Evolutionary conservation across 768 basidiomycete species (phyloP).

Genomic region (Tulasnella sp.): DNA sequence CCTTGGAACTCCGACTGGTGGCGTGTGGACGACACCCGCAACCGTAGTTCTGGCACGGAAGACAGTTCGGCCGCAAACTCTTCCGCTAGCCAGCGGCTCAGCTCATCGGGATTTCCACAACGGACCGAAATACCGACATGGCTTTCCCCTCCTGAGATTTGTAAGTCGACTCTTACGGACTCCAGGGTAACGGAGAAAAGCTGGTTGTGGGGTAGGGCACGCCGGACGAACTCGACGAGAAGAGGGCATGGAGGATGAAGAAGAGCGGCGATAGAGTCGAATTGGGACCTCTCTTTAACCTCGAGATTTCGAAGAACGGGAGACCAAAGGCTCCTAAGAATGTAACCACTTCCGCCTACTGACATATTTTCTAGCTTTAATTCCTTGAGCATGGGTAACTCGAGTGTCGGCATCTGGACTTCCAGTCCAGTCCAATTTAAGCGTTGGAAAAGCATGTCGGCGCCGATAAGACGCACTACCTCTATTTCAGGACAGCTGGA

Average conservation of each 20-base stretch:
- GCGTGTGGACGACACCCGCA: constrained; percentile 1
- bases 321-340: not conserved
- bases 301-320: not conserved
- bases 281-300: not conserved
- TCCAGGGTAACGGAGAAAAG: not conserved
- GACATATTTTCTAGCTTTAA: not conserved
- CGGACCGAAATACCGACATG: not conserved
- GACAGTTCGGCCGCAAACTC: not conserved
- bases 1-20: not conserved
- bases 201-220: not conserved
- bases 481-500: not conserved
- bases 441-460: not conserved
- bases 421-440: not conserved
- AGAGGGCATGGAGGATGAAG: not conserved
- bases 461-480: not conserved
- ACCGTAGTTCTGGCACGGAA: not conserved
- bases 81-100: not conserved
- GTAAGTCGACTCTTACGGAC: not conserved
- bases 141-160: not conserved
- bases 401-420: not conserved
- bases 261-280: not conserved
- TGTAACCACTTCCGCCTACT: not conserved
- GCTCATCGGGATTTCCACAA: not conserved
- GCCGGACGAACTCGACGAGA: not conserved
- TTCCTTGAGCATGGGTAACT: not conserved